Base-by-base conservation (phyloP, 352 stramenopile species). In the Phytophthora ohioensis region DNA sequence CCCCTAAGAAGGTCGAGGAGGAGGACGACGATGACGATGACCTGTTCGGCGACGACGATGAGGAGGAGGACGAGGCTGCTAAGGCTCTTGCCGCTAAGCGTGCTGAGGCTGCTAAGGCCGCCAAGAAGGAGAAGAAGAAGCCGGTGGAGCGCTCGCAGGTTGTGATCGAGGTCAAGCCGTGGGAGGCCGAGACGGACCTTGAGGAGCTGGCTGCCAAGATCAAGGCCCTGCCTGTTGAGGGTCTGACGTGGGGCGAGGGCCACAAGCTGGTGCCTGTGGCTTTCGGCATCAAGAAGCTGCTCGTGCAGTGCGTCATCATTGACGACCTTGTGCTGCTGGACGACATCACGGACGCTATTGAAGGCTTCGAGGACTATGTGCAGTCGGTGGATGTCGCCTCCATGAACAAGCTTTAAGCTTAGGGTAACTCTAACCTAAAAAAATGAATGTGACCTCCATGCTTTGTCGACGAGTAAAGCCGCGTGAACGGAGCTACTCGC, bases 281-380 rank as follows among this genome's bases (percentile, higher is more conserved):
- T 13, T 96, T 92, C 64, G 88, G 88, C 60, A 93, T 96, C 71
- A 94, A 94, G 72, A 96, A 96, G 79, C 74, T 96, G 56, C 74
- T 94, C 2, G 75, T 96, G 48, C 81, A 90, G 61, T 96, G 88
- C 71, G 78, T 93, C 49, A 92, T 96, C 53, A 77, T 93, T n/a
- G 88, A 96, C 70, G 82, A 89, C 56, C 67, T 92, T 45, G 85
- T 95, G 71, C 71, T 90, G 49, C 75, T 94, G 31, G 87, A 94
- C 72, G 87, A 93, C 64, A 90, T 97, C 61, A 92, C 86, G 47
- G 90, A 97, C 9, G 71, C 76, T 49, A 97, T 97, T 34, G 82
- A 91, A 61, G 43, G 76, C 56, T 88, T 95, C 67, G 90, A 96
- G 69, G 89, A 95, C 69, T 84, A 91, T 42, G 87, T 97, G 51